Evolutionary conservation across 805 yeast species (phyloP), one percentile per base, ranked within the genome.

Genomic region (Teunomyces cretensis): DNA sequence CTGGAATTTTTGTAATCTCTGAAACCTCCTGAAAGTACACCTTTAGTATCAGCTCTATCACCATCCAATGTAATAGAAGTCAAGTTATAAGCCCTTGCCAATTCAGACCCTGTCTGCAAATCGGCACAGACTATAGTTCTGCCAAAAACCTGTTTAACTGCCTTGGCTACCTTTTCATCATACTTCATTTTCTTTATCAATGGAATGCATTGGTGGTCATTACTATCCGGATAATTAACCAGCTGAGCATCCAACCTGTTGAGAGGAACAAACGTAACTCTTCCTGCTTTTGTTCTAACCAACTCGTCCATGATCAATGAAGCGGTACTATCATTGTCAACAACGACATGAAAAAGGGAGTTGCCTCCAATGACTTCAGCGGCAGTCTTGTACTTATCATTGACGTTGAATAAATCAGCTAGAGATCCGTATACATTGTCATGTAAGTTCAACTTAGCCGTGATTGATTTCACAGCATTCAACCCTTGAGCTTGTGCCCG

Each of bases 51-150:
- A 41, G 88, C 88, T 51, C 88, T 74, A 60, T 94, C 98, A 53
- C 99, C 99, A 62, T 88, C 96, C 13, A 92, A 68, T 0, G 99
- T 94, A 12, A 94, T 86, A 0, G 96, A 87, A 54, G 79, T 83
- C 17, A 91, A 65, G 26, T 79, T 78, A 60, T 72, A 78, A 8
- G 69, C 64, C 39, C 78, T 78, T 0, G 96, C 83, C 24, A 86
- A 67, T 52, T 81, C 84, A 2, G 83, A 72, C 3, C 96, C 96
- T 26, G 75, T 72, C 39, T 77, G 82, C 38, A 92, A 65, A 49
- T 84, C 81, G 46, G 79, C 76, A 43, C 91, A 84, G 1, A 94
- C 91, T 33, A 91, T 79, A 0, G 94, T 81, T 55, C 76, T 82
- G 16, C 95, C 92, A 66, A 90, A 91, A 1, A 91, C 81, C 51